A percentile compares a stretch with the other conserved stretches of the same genome.
phyloP scores from a whole-genome alignment of 2,329 filamentous ascomycete species.

The Botrytis paeoniae region DNA sequence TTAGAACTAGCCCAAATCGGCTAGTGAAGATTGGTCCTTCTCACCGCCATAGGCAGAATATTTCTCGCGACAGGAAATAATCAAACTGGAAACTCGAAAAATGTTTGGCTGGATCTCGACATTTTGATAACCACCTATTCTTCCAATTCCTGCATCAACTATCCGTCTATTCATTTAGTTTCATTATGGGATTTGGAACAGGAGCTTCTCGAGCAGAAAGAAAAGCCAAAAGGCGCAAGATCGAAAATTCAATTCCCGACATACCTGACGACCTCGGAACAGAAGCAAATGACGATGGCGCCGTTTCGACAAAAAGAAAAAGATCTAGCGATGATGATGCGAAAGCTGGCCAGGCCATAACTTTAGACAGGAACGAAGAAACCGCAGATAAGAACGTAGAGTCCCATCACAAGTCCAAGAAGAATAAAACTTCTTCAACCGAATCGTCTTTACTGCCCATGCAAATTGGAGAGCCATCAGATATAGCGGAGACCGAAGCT shows the following conservation, averaged over 20 bases:
- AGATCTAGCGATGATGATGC: constrained; percentile 18
- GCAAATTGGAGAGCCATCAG: constrained; percentile 11
- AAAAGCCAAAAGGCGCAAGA: constrained; percentile 38
- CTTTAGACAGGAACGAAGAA: constrained; percentile 16
- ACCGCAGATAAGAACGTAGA: constrained; percentile 7
- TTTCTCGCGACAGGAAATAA: constrained; percentile 2
- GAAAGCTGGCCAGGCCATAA: not conserved
- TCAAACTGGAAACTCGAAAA: not conserved
- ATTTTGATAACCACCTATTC: not conserved
- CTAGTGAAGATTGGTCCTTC: not conserved
- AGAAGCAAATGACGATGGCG: constrained; percentile 20
- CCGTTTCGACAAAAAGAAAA: constrained; percentile 32
- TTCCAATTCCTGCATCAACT: not conserved
- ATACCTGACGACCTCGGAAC: constrained; percentile 34
- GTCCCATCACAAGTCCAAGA: constrained; percentile 8
- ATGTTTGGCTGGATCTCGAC: not conserved
- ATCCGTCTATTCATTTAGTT: constrained; percentile 25
- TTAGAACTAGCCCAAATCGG: not conserved
- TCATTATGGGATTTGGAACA: constrained; percentile 30
- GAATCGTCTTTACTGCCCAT: not conserved
- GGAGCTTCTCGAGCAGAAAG: constrained; percentile 36
- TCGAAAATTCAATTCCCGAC: constrained; percentile 38
- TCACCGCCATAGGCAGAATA: constrained; percentile 6
- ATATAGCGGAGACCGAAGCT: constrained; percentile 29
- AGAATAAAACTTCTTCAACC: not conserved